Percentiles rank a stretch among this genome's conserved stretches.
phyloP scores from a whole-genome alignment of 164 flowering plant genomes.

The Saururus chinensis region DNA sequence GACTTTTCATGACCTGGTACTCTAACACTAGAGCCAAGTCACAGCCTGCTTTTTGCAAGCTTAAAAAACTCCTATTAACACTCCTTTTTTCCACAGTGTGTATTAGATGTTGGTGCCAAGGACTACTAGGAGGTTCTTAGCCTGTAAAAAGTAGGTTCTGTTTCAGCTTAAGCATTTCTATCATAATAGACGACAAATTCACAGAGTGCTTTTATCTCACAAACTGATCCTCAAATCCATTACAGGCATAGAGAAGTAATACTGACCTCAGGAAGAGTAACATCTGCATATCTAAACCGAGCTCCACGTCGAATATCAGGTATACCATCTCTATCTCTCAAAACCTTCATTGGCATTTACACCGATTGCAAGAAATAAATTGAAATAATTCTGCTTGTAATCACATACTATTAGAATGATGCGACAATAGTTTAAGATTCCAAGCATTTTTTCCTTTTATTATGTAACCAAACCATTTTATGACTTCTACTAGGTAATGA shows the following conservation, averaged over 20 bases:
- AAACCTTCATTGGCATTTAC: conserved; percentile 33
- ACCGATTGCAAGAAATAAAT: not conserved
- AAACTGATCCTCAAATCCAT: not conserved
- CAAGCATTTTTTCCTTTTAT: no score
- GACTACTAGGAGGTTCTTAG: not conserved
- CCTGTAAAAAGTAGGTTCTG: not conserved
- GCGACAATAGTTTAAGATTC: no score
- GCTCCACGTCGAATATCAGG: conserved; percentile 88
- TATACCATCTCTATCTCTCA: conserved; percentile 81
- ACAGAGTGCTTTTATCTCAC: not conserved
- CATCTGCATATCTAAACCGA: conserved; percentile 79
- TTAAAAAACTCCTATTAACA: not conserved
- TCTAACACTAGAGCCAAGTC: not conserved
- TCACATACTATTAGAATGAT: no score
- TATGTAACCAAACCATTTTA: no score
- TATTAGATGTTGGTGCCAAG: not conserved
- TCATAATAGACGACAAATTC: not conserved
- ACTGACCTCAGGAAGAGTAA: conserved; percentile 70
- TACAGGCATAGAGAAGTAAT: not conserved
- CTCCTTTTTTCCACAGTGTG: not conserved
- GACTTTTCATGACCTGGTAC: not conserved
- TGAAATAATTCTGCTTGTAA: no score
- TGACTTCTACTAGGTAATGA: not conserved
- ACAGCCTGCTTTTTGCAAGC: not conserved
- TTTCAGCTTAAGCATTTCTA: not conserved